Conservation (phyloP, 345 rosid genomes). For the Salix exigua region DNA sequence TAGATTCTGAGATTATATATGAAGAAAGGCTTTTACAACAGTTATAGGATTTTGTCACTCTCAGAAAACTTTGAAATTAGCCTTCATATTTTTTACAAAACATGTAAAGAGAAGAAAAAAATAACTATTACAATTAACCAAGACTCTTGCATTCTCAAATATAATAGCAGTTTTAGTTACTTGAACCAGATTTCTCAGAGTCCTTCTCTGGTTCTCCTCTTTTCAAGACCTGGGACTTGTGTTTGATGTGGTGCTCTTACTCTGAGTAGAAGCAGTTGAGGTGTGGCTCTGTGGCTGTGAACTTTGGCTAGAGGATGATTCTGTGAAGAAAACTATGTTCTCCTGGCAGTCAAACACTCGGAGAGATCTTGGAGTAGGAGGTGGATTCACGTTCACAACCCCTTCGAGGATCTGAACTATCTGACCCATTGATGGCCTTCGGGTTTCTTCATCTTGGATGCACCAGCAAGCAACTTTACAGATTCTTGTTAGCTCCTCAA, state of each 20-base stretch:
- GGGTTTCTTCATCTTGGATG: slow-evolving; percentile 72
- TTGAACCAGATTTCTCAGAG: not conserved
- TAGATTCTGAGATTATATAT: not conserved
- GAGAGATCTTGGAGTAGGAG: slow-evolving; percentile 60
- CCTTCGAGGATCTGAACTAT: slow-evolving; percentile 84
- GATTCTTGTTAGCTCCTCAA: slow-evolving; percentile 55
- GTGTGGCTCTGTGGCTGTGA: slow-evolving; percentile 28
- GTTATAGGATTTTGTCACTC: not conserved
- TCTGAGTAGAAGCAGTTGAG: slow-evolving; percentile 27
- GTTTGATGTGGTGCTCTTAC: slow-evolving; percentile 26
- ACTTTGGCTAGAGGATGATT: slow-evolving; percentile 41
- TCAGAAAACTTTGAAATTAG: not conserved
- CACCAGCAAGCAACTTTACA: slow-evolving; percentile 85
- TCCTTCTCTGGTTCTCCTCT: no score
- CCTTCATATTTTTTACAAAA: not conserved
- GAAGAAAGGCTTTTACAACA: not conserved
- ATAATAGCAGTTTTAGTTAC: no score
- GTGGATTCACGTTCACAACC: slow-evolving; percentile 49
- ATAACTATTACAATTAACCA: not conserved
- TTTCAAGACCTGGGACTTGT: slow-evolving; percentile 10
- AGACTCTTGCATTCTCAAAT: not conserved
- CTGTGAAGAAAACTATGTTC: slow-evolving; percentile 40
- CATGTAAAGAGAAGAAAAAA: not conserved
- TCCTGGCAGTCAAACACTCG: slow-evolving; percentile 41
- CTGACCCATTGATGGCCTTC: slow-evolving; percentile 76